Evolutionary conservation across 192 early-diverging fungal species (phyloP), one percentile per base, ranked within the genome.

Genomic region (Pilobolus umbonatus): DNA sequence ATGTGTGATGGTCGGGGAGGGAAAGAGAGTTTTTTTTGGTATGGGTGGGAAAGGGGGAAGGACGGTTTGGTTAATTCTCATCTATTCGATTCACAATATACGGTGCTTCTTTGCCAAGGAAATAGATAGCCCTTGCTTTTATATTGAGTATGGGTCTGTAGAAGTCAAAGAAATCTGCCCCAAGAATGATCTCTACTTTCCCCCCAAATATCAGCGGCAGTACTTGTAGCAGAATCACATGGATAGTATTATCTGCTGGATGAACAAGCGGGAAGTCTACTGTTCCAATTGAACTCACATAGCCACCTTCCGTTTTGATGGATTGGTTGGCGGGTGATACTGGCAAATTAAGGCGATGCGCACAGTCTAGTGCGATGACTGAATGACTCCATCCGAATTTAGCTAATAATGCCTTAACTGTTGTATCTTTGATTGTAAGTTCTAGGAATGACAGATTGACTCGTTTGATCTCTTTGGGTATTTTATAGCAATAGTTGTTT

Each of bases 121-220:
- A 57, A 19, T 26, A 30, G 21, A 57, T 57, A 7, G n/a, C n/a
- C 17, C 40, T 57, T 19, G 25, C 12, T 17, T 44, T 45, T 45
- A 57, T 45, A 31, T 57, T 57, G n/a, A 62, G 54, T 14, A 30
- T 51, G 1, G 60, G 31, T 11, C 44, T 52, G 36, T 34, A 45
- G 5, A 43, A 15, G 6, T 28, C 21, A 32, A 62, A 62, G 34
- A 62, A 62, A 22, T 62, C 60, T 10, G 50, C 38, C 0, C 60
- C 60, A 2, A 62, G 19, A 2, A 62, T 42, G 36, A 62, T 11
- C 0, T 47, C 60, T 2, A 62, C 49, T 32, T 44, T 32, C 21
- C 47, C 47, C 14, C 51, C 51, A 29, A 54, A 62, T 21, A 62
- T 53, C 49, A 54, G 52, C 4, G 60, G 60, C 19, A 62, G 25